Percentiles rank a stretch among this genome's conserved stretches.
Conservation (phyloP, 768 basidiomycete genomes). For the Cyathus striatus region DNA sequence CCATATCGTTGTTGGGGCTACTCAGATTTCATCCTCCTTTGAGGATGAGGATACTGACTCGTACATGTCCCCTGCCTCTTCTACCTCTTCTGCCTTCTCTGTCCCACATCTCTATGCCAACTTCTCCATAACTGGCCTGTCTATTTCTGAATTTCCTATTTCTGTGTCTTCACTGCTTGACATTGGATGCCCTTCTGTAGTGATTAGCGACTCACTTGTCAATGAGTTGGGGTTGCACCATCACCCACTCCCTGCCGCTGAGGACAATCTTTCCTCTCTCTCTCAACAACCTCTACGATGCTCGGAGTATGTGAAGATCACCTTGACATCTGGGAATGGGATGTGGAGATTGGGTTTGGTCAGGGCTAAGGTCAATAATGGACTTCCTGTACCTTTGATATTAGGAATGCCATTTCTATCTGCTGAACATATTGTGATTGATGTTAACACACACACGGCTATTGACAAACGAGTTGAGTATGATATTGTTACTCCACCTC, state of each 20-base stretch:
- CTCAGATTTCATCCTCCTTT: not conserved
- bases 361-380: constrained; percentile 7
- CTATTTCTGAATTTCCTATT: constrained; percentile 4
- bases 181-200: constrained; percentile 14
- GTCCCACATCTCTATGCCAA: constrained; percentile 2
- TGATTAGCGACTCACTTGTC: constrained; percentile 11
- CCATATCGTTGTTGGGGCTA: not conserved
- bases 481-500: no score
- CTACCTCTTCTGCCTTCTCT: not conserved
- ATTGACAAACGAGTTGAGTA: no score
- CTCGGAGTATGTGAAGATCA: constrained; percentile 5
- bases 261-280: not conserved
- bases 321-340: constrained; percentile 3
- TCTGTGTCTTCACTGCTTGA: constrained; percentile 10
- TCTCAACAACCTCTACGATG: not conserved
- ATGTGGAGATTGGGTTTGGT: constrained; percentile 7
- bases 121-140: not conserved
- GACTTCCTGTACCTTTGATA: constrained; percentile 8
- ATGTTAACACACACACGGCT: no score
- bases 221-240: constrained; percentile 8
- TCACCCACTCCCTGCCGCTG: not conserved
- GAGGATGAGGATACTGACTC: not conserved
- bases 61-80: not conserved
- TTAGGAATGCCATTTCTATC: constrained; percentile 12
- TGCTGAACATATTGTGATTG: constrained; percentile 8